Evolutionary conservation across 2,329 filamentous ascomycete species (phyloP).

Genomic region (Ceratocystis albifundus): DNA sequence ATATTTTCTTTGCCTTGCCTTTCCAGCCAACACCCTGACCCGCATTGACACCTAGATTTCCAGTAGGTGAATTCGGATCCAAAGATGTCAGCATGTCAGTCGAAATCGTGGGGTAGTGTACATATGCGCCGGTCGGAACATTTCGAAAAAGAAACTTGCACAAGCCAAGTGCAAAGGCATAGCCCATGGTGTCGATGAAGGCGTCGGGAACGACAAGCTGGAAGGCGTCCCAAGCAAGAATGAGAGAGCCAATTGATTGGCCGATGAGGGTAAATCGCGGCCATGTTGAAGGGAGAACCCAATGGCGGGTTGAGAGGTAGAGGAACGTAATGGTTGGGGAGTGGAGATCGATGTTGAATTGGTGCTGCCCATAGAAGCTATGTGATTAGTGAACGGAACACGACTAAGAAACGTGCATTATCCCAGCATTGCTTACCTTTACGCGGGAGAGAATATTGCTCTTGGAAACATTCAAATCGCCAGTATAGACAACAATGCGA

Average conservation of each 20-base stretch:
- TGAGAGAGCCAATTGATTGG: conserved; percentile 80
- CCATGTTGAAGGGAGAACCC: conserved; percentile 77
- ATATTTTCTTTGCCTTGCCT: conserved; percentile 61
- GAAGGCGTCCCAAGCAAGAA: conserved; percentile 87
- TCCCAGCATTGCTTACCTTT: conserved; percentile 47
- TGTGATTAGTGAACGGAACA: conserved; percentile 22
- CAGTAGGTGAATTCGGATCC: conserved; percentile 47
- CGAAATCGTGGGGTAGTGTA: conserved; percentile 96
- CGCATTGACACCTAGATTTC: conserved; percentile 65
- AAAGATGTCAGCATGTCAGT: conserved; percentile 92
- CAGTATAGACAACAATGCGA: conserved; percentile 87
- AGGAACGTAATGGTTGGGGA: conserved; percentile 74
- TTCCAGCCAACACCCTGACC: conserved; percentile 63
- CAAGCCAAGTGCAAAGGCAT: conserved; percentile 77
- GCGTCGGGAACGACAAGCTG: conserved; percentile 84
- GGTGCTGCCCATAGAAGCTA: conserved; percentile 40
- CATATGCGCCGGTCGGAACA: conserved; percentile 82
- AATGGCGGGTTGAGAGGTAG: conserved; percentile 78
- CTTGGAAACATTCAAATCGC: conserved; percentile 82
- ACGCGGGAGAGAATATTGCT: conserved; percentile 65
- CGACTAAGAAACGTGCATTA: neutral
- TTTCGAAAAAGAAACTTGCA: conserved; percentile 68
- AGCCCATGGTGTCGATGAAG: conserved; percentile 97
- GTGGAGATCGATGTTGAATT: conserved; percentile 87
- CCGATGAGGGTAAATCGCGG: conserved; percentile 85